Conservation (phyloP, 495 filamentous ascomycete species). For the Niebla homalea region DNA sequence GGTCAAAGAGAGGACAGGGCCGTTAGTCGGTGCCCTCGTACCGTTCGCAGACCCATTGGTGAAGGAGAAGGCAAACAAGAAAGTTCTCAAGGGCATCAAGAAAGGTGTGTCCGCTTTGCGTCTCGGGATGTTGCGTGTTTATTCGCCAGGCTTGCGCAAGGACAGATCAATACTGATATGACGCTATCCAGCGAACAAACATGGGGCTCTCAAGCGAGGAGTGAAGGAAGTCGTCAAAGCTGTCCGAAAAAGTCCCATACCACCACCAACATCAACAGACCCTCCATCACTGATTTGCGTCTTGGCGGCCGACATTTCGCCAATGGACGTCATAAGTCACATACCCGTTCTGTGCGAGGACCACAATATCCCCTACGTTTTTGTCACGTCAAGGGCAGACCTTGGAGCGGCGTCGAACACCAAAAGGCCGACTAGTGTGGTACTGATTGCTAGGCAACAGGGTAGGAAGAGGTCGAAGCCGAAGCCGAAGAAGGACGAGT, state of each 20-base stretch:
- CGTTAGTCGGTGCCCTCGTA: slow-evolving; percentile 57
- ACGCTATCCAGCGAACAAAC: slow-evolving; percentile 58
- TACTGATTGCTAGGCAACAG: slow-evolving; percentile 55
- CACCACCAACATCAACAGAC: slow-evolving; percentile 37
- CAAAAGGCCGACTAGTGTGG: slow-evolving; percentile 88
- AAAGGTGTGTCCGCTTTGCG: slow-evolving; percentile 49
- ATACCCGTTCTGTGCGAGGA: slow-evolving; percentile 96
- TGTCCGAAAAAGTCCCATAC: slow-evolving; percentile 66
- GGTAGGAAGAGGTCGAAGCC: slow-evolving; percentile 34
- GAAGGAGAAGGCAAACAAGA: slow-evolving; percentile 83
- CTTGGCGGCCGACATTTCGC: slow-evolving; percentile 91
- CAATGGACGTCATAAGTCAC: slow-evolving; percentile 65
- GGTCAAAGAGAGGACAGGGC: slow-evolving; percentile 32
- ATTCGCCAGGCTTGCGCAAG: neutral
- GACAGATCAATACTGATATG: neutral
- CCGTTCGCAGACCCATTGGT: slow-evolving; percentile 89
- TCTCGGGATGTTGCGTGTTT: neutral
- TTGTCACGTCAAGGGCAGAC: slow-evolving; percentile 74
- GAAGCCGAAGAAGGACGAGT: slow-evolving; percentile 40
- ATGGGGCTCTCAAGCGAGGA: slow-evolving; percentile 87
- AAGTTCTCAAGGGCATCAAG: slow-evolving; percentile 83
- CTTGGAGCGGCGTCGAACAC: slow-evolving; percentile 83
- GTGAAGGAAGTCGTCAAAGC: slow-evolving; percentile 98
- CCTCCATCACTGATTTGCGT: slow-evolving; percentile 63
- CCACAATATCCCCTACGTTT: slow-evolving; percentile 88